Percentiles rank a stretch among this genome's conserved stretches.
Evolutionary conservation across 78 protist species (phyloP).

Genomic region (Dictyostelium brefeldianum): DNA sequence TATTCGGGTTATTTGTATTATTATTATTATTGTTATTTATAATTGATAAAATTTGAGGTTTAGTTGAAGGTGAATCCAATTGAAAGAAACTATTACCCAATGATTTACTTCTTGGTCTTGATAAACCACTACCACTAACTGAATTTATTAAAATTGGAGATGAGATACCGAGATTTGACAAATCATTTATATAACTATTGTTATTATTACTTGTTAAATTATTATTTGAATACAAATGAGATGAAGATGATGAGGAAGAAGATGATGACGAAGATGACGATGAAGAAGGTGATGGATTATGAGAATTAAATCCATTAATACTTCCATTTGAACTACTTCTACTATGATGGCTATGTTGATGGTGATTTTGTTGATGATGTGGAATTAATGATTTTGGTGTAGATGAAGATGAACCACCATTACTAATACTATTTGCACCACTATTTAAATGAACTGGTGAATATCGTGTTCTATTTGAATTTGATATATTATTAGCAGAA

Average conservation of each 20-base stretch:
- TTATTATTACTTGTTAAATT: not conserved
- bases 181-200: slow-evolving; percentile 21
- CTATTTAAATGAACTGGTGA: slow-evolving; percentile 17
- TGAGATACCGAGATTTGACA: slow-evolving; percentile 27
- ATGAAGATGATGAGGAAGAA: not conserved
- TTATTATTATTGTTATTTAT: not conserved
- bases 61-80: slow-evolving; percentile 1
- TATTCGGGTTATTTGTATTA: not conserved
- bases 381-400: slow-evolving; percentile 12
- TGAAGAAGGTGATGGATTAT: not conserved
- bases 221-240: not conserved
- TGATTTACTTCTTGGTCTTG: slow-evolving; percentile 55
- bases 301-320: not conserved
- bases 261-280: not conserved
- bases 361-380: not conserved
- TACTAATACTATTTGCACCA: not conserved
- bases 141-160: slow-evolving; percentile 6
- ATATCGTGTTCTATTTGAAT: not conserved
- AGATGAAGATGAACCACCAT: not conserved
- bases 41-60: not conserved
- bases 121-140: not conserved
- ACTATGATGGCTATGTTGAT: not conserved
- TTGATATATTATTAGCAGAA: not conserved
- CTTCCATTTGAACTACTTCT: slow-evolving; percentile 8
- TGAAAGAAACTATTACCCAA: slow-evolving; percentile 11